Percentiles rank a stretch among this genome's conserved stretches.
Conservation (phyloP, 139 green algal genomes). For the Trebouxia sp. region DNA sequence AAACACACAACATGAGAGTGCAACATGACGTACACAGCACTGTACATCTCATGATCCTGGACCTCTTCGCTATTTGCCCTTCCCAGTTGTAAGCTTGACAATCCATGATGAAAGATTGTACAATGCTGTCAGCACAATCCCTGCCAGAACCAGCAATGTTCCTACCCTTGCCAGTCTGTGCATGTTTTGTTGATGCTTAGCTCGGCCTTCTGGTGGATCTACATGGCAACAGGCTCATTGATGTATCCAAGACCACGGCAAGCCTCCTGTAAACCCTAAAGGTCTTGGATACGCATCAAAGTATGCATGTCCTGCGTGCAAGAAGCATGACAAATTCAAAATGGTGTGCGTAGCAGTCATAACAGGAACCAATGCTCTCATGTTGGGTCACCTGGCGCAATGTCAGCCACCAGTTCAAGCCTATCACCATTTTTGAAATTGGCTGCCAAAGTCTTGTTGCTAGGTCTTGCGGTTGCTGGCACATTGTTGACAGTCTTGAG, state of each 20-base stretch:
- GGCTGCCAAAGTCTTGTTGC: constrained; percentile 20
- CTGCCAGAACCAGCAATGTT: constrained; percentile 10
- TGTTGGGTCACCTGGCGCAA: constrained; percentile 7
- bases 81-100: neutral
- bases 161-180: constrained; percentile 1
- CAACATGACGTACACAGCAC: no score
- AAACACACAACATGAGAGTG: no score
- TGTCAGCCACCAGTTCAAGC: constrained; percentile 21
- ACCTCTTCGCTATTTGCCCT: no score
- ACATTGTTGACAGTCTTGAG: constrained; percentile 17
- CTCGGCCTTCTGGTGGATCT: constrained; percentile 25
- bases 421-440: constrained; percentile 25
- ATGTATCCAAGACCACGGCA: constrained; percentile 26
- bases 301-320: constrained; percentile 19
- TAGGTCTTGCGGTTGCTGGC: constrained; percentile 13
- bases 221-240: constrained; percentile 22
- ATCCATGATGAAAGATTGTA: constrained; percentile 12
- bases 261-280: constrained; percentile 18
- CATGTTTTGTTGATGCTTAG: neutral
- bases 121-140: constrained; percentile 19
- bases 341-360: constrained; percentile 13
- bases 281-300: constrained; percentile 24
- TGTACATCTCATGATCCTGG: no score
- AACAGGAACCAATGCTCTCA: constrained; percentile 19
- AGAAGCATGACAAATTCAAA: constrained; percentile 15